Conservation (phyloP, 2,329 filamentous ascomycete genomes). For the Emericellopsis atlantica region DNA sequence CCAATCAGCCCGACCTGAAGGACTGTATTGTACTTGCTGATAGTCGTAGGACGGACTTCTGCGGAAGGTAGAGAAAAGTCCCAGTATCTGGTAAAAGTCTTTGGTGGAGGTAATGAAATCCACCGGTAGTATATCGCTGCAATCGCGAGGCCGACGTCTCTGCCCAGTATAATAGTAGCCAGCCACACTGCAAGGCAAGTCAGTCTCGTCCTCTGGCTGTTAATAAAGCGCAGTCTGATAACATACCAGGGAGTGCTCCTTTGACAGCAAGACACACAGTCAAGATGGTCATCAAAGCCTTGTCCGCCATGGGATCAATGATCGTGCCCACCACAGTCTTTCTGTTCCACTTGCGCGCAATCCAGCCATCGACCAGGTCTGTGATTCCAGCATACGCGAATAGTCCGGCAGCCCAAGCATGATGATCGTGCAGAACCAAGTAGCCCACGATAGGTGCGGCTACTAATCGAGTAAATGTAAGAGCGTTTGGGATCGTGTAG, state of each 20-base stretch:
- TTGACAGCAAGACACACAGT: slow-evolving; percentile 78
- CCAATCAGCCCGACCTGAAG: slow-evolving; percentile 82
- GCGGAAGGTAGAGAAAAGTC: slow-evolving; percentile 87
- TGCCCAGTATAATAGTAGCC: slow-evolving; percentile 77
- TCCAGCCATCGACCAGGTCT: slow-evolving; percentile 87
- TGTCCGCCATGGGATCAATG: slow-evolving; percentile 95
- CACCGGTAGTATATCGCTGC: slow-evolving; percentile 92
- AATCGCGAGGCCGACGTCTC: slow-evolving; percentile 72
- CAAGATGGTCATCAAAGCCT: slow-evolving; percentile 85
- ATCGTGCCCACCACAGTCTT: slow-evolving; percentile 92
- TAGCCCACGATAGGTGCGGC: slow-evolving; percentile 82
- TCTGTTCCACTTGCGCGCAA: slow-evolving; percentile 75
- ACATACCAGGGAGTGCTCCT: slow-evolving; percentile 64
- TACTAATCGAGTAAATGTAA: slow-evolving; percentile 76
- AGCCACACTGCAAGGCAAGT: slow-evolving; percentile 54
- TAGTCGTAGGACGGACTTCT: slow-evolving; percentile 70
- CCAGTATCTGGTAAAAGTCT: slow-evolving; percentile 90
- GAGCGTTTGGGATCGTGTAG: slow-evolving; percentile 88
- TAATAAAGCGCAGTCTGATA: neutral
- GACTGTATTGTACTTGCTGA: slow-evolving; percentile 90
- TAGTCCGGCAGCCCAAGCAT: slow-evolving; percentile 67
- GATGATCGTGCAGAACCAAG: slow-evolving; percentile 71
- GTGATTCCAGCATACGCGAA: slow-evolving; percentile 88
- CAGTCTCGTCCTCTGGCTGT: neutral
- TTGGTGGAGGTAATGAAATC: slow-evolving; percentile 85